phyloP scores from a whole-genome alignment of 305 asterid species.

The Fraxinus xanthoxyloides region DNA sequence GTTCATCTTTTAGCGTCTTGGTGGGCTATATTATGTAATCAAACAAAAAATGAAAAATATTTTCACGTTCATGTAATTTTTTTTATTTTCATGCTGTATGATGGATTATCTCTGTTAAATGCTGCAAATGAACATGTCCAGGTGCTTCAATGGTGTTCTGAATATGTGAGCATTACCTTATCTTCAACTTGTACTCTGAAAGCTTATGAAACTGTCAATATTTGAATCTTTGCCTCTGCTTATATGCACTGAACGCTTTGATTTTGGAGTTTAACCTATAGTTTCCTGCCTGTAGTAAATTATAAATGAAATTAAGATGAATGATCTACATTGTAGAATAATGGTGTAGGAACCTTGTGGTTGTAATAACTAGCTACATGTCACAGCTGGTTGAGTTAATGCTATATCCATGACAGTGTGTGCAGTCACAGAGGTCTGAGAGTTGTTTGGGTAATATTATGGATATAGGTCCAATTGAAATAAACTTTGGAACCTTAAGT shows the following conservation, averaged over 20 bases:
- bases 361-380: neutral
- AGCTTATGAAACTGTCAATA: neutral
- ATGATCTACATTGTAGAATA: neutral
- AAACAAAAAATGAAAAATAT: neutral
- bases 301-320: neutral
- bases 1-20: neutral
- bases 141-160: neutral
- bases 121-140: neutral
- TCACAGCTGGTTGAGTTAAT: neutral
- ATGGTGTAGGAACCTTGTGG: neutral
- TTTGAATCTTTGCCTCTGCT: neutral
- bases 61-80: neutral
- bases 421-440: neutral
- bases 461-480: neutral
- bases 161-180: neutral
- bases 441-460: neutral
- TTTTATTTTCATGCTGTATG: neutral
- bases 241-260: neutral
- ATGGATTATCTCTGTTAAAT: neutral
- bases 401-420: neutral
- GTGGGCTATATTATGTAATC: neutral
- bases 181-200: neutral
- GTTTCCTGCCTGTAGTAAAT: neutral
- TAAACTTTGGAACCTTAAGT: neutral
- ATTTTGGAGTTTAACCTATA: neutral